Percentiles rank a stretch among this genome's conserved stretches.
phyloP scores from a whole-genome alignment of 305 asterid genomes.

The Plantago lanceolata region DNA sequence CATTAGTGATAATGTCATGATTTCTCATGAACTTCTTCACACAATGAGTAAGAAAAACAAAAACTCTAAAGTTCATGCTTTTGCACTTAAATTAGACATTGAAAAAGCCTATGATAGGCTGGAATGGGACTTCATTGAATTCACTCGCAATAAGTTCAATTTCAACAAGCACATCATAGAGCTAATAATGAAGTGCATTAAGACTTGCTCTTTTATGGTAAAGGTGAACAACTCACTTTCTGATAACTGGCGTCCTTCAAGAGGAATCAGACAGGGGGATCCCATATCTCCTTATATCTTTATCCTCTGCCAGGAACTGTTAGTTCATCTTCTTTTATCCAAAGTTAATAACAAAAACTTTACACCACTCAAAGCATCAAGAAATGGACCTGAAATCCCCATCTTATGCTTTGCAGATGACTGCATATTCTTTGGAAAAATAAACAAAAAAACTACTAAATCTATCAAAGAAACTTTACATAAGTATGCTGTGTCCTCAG shows the following conservation, averaged over 20 bases:
- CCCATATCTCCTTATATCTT: not conserved
- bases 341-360: not conserved
- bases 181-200: not conserved
- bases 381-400: not conserved
- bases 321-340: not conserved
- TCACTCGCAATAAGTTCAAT: not conserved
- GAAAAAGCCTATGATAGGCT: not conserved
- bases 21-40: not conserved
- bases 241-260: not conserved
- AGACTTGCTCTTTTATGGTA: not conserved
- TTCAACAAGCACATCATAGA: not conserved
- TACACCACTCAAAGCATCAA: not conserved
- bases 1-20: not conserved
- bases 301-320: not conserved
- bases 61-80: too few species aligned
- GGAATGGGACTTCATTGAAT: not conserved
- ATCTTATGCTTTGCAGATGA: not conserved
- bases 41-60: not conserved
- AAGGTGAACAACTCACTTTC: not conserved
- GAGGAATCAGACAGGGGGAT: not conserved
- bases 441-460: not conserved
- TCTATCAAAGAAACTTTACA: not conserved
- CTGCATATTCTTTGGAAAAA: not conserved
- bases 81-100: not conserved
- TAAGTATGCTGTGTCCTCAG: not conserved